phyloP scores from a whole-genome alignment of 257 asterid species.

The Solanum peruvianum region DNA sequence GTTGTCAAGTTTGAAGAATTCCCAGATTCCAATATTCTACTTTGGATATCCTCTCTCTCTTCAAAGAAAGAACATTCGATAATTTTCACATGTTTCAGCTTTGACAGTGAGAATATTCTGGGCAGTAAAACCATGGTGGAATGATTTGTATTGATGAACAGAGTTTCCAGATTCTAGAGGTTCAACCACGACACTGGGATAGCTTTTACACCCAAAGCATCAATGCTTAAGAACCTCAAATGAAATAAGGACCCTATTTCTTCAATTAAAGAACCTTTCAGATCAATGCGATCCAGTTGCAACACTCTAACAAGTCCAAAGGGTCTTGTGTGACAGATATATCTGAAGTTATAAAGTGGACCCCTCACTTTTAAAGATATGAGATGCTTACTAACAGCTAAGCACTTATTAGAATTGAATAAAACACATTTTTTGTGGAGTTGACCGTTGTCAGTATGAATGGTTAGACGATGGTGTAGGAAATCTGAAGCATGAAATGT shows the following conservation, averaged over 20 bases:
- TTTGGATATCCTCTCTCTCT: no score
- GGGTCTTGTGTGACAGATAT: not conserved
- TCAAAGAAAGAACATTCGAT: no score
- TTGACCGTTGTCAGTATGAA: not conserved
- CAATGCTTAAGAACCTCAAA: not conserved
- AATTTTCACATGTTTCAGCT: not conserved
- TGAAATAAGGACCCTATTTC: not conserved
- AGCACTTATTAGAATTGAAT: not conserved
- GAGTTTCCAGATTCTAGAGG: no score
- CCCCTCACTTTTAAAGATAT: not conserved
- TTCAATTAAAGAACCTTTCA: not conserved
- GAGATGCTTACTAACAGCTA: not conserved
- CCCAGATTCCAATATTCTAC: not conserved
- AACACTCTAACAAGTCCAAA: constrained; percentile 3
- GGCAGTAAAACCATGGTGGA: not conserved
- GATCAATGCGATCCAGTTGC: not conserved
- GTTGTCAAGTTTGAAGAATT: not conserved
- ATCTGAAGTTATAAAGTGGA: accelerated
- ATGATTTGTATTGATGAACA: accelerated
- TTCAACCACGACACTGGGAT: no score
- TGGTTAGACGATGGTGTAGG: not conserved
- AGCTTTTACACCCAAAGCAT: accelerated
- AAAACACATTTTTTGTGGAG: not conserved
- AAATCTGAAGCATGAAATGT: not conserved
- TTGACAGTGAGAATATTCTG: not conserved